Conservation (phyloP, 306 rosid species). For the Quillaja saponaria region DNA sequence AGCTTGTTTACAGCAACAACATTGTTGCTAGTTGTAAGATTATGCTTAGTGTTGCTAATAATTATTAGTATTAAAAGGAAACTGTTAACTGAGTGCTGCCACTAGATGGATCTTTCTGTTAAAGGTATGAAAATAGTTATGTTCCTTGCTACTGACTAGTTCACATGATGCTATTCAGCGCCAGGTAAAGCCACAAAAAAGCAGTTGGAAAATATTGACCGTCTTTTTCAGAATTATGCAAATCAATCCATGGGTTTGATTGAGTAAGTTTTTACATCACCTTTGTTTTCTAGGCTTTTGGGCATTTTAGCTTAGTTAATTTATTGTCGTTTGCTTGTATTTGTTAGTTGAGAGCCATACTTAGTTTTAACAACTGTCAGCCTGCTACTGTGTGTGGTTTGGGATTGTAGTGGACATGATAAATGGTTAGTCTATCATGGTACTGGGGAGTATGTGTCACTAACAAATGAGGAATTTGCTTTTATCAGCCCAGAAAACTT, state of each 20-base stretch:
- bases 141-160: not conserved
- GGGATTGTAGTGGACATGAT: not conserved
- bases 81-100: not conserved
- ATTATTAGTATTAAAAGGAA: not conserved
- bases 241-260: slow-evolving; percentile 48
- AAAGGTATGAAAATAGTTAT: not conserved
- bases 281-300: slow-evolving; percentile 3
- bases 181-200: slow-evolving; percentile 46
- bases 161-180: slow-evolving; percentile 34
- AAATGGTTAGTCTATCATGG: not conserved
- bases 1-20: no score
- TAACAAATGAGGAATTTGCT: not conserved
- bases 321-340: not conserved
- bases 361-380: not conserved
- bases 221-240: slow-evolving; percentile 45
- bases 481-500: not conserved
- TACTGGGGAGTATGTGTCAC: no score
- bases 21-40: no score
- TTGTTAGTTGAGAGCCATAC: slow-evolving; percentile 9
- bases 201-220: slow-evolving; percentile 43
- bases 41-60: not conserved
- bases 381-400: not conserved
- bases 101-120: not conserved
- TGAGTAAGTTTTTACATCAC: slow-evolving; percentile 53
- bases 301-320: slow-evolving; percentile 17